These are phyloP conservation scores for Lodderomyces elongisporus DNA, from an alignment of 1,139 yeast species.

Conservation along the genomic window DNA sequence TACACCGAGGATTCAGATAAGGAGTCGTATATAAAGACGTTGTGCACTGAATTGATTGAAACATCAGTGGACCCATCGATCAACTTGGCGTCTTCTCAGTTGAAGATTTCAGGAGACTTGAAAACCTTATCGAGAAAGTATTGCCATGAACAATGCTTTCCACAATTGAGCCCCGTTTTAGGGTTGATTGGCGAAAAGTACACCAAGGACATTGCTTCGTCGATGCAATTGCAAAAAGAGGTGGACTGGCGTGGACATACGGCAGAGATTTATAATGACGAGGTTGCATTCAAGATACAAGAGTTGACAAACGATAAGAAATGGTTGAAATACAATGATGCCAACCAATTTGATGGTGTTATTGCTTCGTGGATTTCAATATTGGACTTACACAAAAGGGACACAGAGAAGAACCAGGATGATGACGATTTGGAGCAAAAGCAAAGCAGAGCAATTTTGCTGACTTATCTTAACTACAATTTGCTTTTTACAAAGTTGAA, in stretches of 20 bases:
- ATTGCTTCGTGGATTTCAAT: constrained; percentile 35
- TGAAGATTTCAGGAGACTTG: constrained; percentile 36
- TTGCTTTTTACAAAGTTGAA: constrained; percentile 60
- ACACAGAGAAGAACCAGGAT: constrained; percentile 40
- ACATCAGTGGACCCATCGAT: constrained; percentile 67
- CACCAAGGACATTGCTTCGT: constrained; percentile 31
- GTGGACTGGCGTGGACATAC: constrained; percentile 70
- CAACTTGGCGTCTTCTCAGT: constrained; percentile 51
- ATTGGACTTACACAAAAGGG: constrained; percentile 45
- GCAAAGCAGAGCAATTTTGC: constrained; percentile 70
- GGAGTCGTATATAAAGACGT: constrained; percentile 30
- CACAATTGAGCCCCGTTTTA: constrained; percentile 34
- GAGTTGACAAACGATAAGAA: constrained; percentile 33
- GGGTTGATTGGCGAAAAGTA: constrained; percentile 42
- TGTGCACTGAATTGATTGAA: constrained; percentile 54
- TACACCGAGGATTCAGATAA: constrained; percentile 17
- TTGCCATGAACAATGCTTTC: constrained; percentile 28
- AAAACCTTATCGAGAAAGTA: constrained; percentile 44
- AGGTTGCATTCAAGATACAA: constrained; percentile 59
- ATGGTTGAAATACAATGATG: constrained; percentile 18
- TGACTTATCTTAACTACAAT: constrained; percentile 71
- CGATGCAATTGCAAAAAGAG: constrained; percentile 25
- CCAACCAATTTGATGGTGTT: constrained; percentile 29
- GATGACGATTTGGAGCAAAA: constrained; percentile 48
- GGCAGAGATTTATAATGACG: constrained; percentile 69